These are phyloP conservation scores for Beauveria rudraprayagi DNA, from an alignment of 2,329 filamentous ascomycete genomes.

Conservation along the genomic window DNA sequence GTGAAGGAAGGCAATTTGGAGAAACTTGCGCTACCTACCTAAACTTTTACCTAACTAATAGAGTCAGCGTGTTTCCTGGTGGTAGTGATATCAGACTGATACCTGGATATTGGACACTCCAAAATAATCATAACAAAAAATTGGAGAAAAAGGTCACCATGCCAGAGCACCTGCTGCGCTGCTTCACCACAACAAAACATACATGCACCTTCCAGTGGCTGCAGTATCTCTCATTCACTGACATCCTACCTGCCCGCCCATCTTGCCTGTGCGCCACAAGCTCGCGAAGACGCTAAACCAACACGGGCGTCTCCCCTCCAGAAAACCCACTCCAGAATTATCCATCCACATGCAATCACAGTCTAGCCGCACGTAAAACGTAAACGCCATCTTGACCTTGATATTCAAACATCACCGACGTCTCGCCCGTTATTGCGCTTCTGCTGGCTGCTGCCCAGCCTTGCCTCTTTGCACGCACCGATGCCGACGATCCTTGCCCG, in stretches of 20 bases:
- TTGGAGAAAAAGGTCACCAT: too few relatives aligned
- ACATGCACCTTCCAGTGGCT: neutral
- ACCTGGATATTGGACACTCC: too few relatives aligned
- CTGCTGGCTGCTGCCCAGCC: conserved; percentile 14
- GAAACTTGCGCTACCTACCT: too few relatives aligned
- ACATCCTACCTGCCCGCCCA: neutral
- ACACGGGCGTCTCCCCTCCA: conserved; percentile 6
- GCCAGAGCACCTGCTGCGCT: too few relatives aligned
- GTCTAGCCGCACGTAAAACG: neutral
- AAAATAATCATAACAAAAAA: too few relatives aligned
- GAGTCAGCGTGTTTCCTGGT: too few relatives aligned
- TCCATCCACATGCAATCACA: neutral
- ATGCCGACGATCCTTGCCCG: conserved; percentile 31
- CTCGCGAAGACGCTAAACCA: conserved; percentile 8
- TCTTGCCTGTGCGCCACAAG: neutral
- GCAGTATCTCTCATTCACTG: neutral
- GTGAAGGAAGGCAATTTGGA: too few relatives aligned
- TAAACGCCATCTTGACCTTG: neutral
- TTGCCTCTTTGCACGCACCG: conserved; percentile 25
- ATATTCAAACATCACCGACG: conserved; percentile 1
- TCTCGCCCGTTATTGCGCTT: neutral
- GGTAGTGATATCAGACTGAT: too few relatives aligned
- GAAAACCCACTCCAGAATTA: conserved; percentile 8
- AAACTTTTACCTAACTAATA: too few relatives aligned
- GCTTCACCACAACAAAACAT: too few relatives aligned